A percentile compares a stretch with the other conserved stretches of the same genome.
Evolutionary conservation across 2,329 filamentous ascomycete species (phyloP).

Genomic region (Pseudocercospora eumusae): DNA sequence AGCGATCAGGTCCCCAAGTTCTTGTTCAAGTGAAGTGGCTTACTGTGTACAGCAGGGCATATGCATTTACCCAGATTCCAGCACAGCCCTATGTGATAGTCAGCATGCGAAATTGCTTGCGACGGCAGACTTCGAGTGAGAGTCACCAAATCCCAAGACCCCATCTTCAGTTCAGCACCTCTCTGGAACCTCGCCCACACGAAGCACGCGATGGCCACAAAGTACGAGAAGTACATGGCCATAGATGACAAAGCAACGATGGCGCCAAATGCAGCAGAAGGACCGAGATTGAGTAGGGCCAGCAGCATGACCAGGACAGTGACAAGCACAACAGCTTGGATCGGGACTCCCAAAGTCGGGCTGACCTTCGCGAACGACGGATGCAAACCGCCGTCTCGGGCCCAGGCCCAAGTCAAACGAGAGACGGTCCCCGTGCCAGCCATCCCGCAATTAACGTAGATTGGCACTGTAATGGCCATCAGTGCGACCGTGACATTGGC

Average conservation of each 20-base stretch:
- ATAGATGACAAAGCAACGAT: constrained; percentile 45
- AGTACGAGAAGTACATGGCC: constrained; percentile 45
- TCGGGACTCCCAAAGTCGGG: constrained; percentile 8
- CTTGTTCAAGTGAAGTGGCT: not conserved
- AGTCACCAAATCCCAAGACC: constrained; percentile 42
- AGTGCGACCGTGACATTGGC: constrained; percentile 1
- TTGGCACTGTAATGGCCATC: not conserved
- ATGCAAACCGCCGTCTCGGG: constrained; percentile 7
- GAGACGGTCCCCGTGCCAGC: constrained; percentile 6
- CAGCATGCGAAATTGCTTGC: not conserved
- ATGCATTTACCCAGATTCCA: constrained; percentile 44
- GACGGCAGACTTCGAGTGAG: not conserved
- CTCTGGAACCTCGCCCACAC: constrained; percentile 40
- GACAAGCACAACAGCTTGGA: constrained; percentile 26
- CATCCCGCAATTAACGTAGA: constrained; percentile 5
- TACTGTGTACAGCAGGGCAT: constrained; percentile 44
- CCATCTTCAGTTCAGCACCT: constrained; percentile 36
- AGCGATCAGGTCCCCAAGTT: not conserved
- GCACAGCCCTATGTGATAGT: constrained; percentile 27
- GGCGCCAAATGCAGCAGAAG: constrained; percentile 46
- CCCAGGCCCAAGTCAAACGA: constrained; percentile 12
- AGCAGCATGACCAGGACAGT: constrained; percentile 35
- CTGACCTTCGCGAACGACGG: constrained; percentile 2
- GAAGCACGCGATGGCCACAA: constrained; percentile 41
- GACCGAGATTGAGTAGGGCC: constrained; percentile 42